Conservation (phyloP, 306 rosid species). For the Elaeagnus macrophylla region DNA sequence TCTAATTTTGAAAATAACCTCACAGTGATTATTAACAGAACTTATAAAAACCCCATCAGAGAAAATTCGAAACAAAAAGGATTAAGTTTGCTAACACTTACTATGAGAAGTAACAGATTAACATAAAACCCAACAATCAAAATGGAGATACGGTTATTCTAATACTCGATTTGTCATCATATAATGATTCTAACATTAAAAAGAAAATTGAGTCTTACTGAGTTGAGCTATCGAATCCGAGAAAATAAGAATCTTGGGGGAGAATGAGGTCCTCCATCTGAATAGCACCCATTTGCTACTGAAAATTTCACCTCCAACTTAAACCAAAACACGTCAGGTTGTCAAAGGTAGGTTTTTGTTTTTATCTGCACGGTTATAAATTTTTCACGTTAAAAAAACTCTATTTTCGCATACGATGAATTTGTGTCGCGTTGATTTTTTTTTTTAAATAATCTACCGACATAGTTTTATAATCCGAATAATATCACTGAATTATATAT, state of each 20-base stretch:
- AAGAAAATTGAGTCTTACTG: constrained; percentile 43
- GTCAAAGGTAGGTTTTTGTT: too few species aligned
- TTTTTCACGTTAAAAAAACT: too few species aligned
- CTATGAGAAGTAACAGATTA: not conserved
- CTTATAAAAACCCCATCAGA: not conserved
- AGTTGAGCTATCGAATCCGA: constrained; percentile 88
- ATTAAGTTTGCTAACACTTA: too few species aligned
- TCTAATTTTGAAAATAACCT: not conserved
- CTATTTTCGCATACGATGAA: too few species aligned
- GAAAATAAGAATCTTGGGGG: constrained; percentile 55
- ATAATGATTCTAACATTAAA: not conserved
- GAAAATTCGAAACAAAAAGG: not conserved
- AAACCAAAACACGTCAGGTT: too few species aligned
- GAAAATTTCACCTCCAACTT: too few species aligned
- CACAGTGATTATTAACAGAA: not conserved
- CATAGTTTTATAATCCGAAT: too few species aligned
- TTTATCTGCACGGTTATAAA: too few species aligned
- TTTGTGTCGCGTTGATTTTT: too few species aligned
- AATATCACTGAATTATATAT: too few species aligned
- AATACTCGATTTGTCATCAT: not conserved
- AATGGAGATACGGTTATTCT: constrained; percentile 13
- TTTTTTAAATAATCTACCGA: too few species aligned
- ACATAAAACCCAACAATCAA: not conserved
- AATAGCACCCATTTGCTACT: not conserved
- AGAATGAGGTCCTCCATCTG: constrained; percentile 63